Base-by-base conservation (phyloP, 805 yeast species). In the Barnettozyma vustinii region DNA sequence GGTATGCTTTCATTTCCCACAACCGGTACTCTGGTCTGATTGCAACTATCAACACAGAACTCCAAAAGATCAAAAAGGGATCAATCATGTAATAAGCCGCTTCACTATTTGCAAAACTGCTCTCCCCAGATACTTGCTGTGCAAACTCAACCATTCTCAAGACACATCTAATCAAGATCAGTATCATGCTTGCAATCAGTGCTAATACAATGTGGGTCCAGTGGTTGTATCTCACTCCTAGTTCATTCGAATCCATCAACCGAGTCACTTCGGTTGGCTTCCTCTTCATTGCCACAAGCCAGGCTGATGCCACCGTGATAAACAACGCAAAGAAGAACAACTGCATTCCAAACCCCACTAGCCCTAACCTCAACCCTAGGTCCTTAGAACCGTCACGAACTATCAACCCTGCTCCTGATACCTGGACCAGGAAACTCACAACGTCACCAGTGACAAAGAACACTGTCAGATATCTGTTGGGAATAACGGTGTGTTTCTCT, bases 381-480 rank as follows among this genome's bases (percentile, higher is more conserved):
- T 15, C 8, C 16, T 13, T 13, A 30, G 33, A 30, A 15, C 12
- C 33, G 3, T 26, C 7, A 10, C 39, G 37, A 7, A 9, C 23
- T 16, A 36, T 18, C 23, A 15, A 9, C 3, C 18, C 39, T 7
- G 18, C 39, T 18, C 39, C 45, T 6, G 35, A 4, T 8, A 18
- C 41, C 37, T 46, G 49, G 15, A 46, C 10, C 3, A 40, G 21
- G 36, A 41, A 46, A 37, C 49, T 46, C 4, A 20, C 6, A 26
- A 46, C 27, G 23, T 46, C 49, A 41, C 45, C 49, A 19, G 37
- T 26, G 18, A 46, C 45, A 27, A 46, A 46, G 18, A 36, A 26
- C 9, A 27, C 13, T 8, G 49, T 41, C 19, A 46, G 10, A 9
- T 40, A 21, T 12, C 20, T 33, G 4, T 20, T 15, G 15, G 49